Percentiles rank a stretch among this genome's conserved stretches.
These are phyloP conservation scores for Trichophyton schoenleinii DNA, from an alignment of 2,329 filamentous ascomycete genomes.

Conservation along the genomic window DNA sequence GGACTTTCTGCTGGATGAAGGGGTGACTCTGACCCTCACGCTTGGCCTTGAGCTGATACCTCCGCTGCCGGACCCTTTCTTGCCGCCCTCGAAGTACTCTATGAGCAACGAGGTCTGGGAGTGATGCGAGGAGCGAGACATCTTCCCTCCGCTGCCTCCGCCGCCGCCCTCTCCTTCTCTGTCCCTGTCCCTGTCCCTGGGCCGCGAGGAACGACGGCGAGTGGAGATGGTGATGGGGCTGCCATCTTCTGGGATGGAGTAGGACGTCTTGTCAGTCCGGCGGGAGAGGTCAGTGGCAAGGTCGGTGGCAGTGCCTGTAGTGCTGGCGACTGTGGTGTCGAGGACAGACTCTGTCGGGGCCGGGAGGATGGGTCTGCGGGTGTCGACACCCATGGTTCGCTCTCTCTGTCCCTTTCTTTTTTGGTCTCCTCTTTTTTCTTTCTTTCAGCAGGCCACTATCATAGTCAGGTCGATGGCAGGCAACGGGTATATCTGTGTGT, in stretches of 20 bases:
- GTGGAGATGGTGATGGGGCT: constrained; percentile 88
- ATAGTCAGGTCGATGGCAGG: constrained; percentile 19
- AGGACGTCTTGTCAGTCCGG: constrained; percentile 39
- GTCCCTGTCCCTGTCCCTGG: constrained; percentile 39
- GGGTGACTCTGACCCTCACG: constrained; percentile 68
- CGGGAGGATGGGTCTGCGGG: constrained; percentile 37
- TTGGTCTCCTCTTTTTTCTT: background rate
- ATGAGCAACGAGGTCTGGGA: constrained; percentile 88
- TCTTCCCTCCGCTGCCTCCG: constrained; percentile 30
- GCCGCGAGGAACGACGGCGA: constrained; percentile 28
- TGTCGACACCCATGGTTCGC: constrained; percentile 36
- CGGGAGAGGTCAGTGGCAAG: constrained; percentile 39
- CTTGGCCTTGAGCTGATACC: constrained; percentile 59
- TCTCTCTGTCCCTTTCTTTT: background rate
- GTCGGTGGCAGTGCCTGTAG: constrained; percentile 34
- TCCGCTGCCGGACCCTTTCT: constrained; percentile 38
- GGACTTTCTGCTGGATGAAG: constrained; percentile 50
- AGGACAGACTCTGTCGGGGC: constrained; percentile 39
- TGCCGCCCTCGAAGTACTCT: constrained; percentile 83
- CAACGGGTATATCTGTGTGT: background rate
- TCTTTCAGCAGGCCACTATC: constrained; percentile 19
- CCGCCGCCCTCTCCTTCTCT: too few species aligned
- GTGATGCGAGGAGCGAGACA: constrained; percentile 40
- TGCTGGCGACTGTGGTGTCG: constrained; percentile 32
- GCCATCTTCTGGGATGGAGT: constrained; percentile 41